Conservation (phyloP, 768 basidiomycete genomes). For the Tulasnella sp. region DNA sequence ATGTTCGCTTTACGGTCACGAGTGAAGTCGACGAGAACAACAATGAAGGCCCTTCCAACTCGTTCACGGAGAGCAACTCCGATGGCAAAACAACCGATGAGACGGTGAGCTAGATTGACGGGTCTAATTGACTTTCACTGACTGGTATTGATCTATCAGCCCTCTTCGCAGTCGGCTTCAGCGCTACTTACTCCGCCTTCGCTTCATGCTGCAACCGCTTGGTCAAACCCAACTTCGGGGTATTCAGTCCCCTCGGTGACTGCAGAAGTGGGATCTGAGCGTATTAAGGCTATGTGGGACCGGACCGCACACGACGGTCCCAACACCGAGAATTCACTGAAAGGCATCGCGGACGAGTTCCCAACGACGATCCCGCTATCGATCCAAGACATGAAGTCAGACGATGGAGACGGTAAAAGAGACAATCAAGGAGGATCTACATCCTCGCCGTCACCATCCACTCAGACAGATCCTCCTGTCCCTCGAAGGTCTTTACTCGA, state of each 20-base stretch:
- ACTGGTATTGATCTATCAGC: not conserved
- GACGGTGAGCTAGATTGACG: conserved; percentile 28
- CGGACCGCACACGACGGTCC: conserved; percentile 49
- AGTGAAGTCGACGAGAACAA: conserved; percentile 53
- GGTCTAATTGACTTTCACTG: not conserved
- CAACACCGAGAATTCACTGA: conserved; percentile 35
- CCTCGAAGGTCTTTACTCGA: conserved; percentile 50
- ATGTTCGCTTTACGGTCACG: conserved; percentile 65
- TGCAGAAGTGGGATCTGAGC: conserved; percentile 58
- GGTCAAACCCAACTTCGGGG: conserved; percentile 36
- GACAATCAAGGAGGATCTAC: not conserved
- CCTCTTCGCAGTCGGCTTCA: conserved; percentile 11
- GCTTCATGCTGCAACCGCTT: conserved; percentile 18
- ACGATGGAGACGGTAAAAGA: conserved; percentile 47
- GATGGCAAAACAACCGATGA: conserved; percentile 47
- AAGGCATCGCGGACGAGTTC: conserved; percentile 75
- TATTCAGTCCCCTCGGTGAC: conserved; percentile 48
- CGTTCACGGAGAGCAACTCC: conserved; percentile 26
- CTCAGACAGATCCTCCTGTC: not conserved
- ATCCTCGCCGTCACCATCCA: not conserved
- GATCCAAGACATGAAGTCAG: conserved; percentile 76
- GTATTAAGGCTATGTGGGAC: conserved; percentile 74
- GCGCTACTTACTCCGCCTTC: conserved; percentile 11
- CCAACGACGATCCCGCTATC: conserved; percentile 62
- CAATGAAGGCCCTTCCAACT: not conserved